Base-by-base conservation (phyloP, 345 rosid genomes). In the Bretschneidera sinensis region DNA sequence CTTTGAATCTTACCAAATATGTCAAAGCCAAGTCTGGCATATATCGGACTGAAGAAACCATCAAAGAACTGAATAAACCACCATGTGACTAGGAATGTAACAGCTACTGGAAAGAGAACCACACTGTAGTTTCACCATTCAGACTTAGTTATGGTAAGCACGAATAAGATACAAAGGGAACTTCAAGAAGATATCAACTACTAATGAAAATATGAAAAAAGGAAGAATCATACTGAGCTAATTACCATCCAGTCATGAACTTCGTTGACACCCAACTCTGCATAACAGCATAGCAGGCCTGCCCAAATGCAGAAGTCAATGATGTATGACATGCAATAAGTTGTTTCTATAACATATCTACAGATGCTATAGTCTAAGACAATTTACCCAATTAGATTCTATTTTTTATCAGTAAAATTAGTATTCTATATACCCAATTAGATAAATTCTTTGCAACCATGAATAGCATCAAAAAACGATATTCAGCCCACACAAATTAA, bases 251-350 rank as follows among this genome's bases (percentile, higher is more conserved):
- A 57, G 92, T 87, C 87, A 90, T 90, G 76, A 90, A 90, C 84
- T 87, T 89, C 85, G 83, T 86, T 0, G 97, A 89, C 47, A 74
- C 86, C 97, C 97, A 89, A 72, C 97, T 89, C 66, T 87, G 95
- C 11, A 89, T 78, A 71, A 87, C 91, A 58, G 78, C 91, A 74
- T 78, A 86, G 68, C 87, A 89, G 55, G 91, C 96, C 94, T 89
- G 81, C 52, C n/a, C 51, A 67, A 67, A 68, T 21, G 33, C 49
- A 69, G 75, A 68, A 57, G 8, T 19, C 47, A 58, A 60, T 22
- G 28, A 50, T n/a, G 19, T 2, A 17, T 28, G 18, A 21, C 25
- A 24, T 5, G 43, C 22, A 59, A 47, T 15, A 2, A 10, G 33
- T 60, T 13, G 8, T 23, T 59, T 59, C 51, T 45, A 45, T 1